Percentiles rank a stretch among this genome's conserved stretches.
Conservation (phyloP, 1,284 basidiomycete species). For the Crepidotus sp. region DNA sequence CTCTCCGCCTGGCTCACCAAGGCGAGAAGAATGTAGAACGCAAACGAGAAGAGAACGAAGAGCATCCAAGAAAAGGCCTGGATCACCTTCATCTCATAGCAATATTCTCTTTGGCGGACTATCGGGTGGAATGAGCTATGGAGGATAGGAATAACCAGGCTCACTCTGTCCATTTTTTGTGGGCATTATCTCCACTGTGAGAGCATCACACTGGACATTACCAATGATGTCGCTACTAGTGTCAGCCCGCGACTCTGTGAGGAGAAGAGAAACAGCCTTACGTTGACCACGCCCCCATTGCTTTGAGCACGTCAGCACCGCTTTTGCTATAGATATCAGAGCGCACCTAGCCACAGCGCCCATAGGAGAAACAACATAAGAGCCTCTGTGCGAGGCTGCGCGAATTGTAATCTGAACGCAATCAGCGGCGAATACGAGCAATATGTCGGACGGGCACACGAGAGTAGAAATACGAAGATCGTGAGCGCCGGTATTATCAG, state of each 20-base stretch:
- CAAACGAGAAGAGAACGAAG: conserved; percentile 49
- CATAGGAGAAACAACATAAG: conserved; percentile 45
- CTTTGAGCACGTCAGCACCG: conserved; percentile 28
- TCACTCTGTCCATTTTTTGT: conserved; percentile 51
- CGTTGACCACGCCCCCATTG: conserved; percentile 67
- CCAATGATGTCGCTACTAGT: conserved; percentile 60
- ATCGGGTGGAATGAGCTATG: not conserved
- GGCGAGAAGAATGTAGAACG: conserved; percentile 28
- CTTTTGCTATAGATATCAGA: conserved; percentile 1
- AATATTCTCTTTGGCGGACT: conserved; percentile 53
- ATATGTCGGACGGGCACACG: conserved; percentile 32
- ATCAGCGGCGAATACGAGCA: not conserved
- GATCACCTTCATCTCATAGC: conserved; percentile 70
- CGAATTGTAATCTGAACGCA: conserved; percentile 50
- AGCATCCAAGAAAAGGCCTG: conserved; percentile 71
- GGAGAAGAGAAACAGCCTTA: conserved; percentile 31
- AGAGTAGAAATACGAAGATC: conserved; percentile 47
- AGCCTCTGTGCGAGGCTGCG: conserved; percentile 55
- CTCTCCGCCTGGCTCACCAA: conserved; percentile 33
- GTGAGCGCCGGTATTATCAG: conserved; percentile 55
- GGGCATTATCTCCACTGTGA: conserved; percentile 36
- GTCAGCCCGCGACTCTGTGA: not conserved
- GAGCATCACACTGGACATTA: conserved; percentile 49
- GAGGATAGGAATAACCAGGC: conserved; percentile 23
- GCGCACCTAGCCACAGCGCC: conserved; percentile 60